phyloP scores from a whole-genome alignment of 2,329 filamentous ascomycete species.

The Phyllosticta capitalensis region DNA sequence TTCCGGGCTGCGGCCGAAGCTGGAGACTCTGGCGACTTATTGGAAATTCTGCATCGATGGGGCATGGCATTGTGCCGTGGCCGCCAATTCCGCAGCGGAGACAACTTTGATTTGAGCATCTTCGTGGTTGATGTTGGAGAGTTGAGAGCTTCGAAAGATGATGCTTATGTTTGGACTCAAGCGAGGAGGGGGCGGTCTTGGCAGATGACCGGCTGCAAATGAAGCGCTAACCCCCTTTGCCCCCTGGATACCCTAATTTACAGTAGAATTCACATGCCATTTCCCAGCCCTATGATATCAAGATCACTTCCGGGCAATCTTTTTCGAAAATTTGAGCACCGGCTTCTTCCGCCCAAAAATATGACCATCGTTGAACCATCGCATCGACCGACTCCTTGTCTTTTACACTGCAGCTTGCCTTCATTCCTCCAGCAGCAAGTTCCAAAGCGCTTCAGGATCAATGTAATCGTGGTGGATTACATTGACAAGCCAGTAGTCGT shows the following conservation, averaged over 20 bases:
- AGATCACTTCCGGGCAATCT: too few species aligned
- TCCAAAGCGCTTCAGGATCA: slow-evolving; percentile 63
- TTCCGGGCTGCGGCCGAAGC: slow-evolving; percentile 2
- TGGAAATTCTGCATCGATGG: neutral
- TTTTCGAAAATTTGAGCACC: too few species aligned
- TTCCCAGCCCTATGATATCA: neutral
- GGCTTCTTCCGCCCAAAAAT: too few species aligned
- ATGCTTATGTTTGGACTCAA: neutral
- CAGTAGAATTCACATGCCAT: neutral
- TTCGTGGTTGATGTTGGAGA: neutral
- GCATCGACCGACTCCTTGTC: too few species aligned
- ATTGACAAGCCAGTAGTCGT: slow-evolving; percentile 82
- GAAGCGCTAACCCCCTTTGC: neutral
- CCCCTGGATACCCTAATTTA: neutral
- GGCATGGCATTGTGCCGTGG: neutral
- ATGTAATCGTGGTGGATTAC: slow-evolving; percentile 75
- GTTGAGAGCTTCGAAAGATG: neutral
- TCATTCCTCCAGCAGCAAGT: slow-evolving; percentile 40
- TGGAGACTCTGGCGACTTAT: neutral
- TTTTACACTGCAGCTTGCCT: too few species aligned
- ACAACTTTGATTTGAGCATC: neutral
- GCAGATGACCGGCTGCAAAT: neutral
- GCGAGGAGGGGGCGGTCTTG: neutral
- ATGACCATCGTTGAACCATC: too few species aligned
- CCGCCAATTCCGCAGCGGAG: neutral